These are phyloP conservation scores for Rhynchosporium agropyri DNA, from an alignment of 2,329 filamentous ascomycete species.

Conservation along the genomic window DNA sequence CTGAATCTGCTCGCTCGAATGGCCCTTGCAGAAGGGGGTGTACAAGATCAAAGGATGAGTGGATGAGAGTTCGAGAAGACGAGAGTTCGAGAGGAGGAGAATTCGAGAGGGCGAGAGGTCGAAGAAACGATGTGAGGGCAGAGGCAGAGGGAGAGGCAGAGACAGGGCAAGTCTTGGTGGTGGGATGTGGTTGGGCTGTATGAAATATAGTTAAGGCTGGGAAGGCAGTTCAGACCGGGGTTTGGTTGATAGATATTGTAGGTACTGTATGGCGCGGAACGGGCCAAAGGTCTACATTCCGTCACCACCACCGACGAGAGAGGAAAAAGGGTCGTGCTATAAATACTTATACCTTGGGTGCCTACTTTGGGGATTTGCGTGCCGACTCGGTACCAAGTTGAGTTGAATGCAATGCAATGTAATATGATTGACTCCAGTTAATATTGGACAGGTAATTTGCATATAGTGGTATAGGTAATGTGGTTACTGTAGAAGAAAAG, in stretches of 20 bases:
- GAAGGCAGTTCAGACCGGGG: not conserved
- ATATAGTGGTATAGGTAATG: not conserved
- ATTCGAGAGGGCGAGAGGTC: not conserved
- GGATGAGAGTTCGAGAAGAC: too few relatives aligned
- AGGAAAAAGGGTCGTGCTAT: too few relatives aligned
- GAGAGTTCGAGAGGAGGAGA: not conserved
- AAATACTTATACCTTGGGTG: too few relatives aligned
- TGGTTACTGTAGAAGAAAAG: not conserved
- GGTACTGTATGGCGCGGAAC: not conserved
- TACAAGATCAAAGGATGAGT: too few relatives aligned
- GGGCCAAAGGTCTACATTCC: not conserved
- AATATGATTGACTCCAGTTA: too few relatives aligned
- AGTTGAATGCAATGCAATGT: too few relatives aligned
- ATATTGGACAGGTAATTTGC: too few relatives aligned
- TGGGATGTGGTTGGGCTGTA: not conserved
- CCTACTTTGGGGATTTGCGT: too few relatives aligned
- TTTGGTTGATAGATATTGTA: not conserved
- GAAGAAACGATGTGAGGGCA: not conserved
- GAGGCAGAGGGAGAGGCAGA: not conserved
- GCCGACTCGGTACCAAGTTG: not conserved
- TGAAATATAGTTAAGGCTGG: not conserved
- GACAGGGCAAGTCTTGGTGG: not conserved
- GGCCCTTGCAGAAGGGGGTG: too few relatives aligned
- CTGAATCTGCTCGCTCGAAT: not conserved
- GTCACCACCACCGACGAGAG: conserved; percentile 6